Percentiles rank a stretch among this genome's conserved stretches.
phyloP scores from a whole-genome alignment of 495 filamentous ascomycete species.

The Hypoxylon lienhwacheense region DNA sequence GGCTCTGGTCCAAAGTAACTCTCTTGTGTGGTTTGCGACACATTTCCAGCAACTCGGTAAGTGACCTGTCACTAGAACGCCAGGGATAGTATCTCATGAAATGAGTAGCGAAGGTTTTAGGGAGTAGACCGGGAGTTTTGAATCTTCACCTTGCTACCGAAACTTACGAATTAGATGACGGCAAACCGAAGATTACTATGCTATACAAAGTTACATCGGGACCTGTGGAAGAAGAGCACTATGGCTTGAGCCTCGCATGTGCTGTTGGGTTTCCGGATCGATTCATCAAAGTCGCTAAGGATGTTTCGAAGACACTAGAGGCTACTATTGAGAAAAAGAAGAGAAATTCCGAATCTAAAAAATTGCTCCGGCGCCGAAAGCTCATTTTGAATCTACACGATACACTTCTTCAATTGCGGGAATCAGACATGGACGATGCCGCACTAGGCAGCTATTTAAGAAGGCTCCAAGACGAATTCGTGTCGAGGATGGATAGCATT shows the following conservation, averaged over 20 bases:
- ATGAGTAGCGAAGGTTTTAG: conserved; percentile 64
- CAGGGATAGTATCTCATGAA: conserved; percentile 7
- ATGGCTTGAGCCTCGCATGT: conserved; percentile 76
- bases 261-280: conserved; percentile 70
- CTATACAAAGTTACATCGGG: conserved; percentile 78
- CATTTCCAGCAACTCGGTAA: conserved; percentile 80
- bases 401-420: conserved; percentile 68
- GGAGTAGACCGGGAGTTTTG: conserved; percentile 71
- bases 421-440: conserved; percentile 67
- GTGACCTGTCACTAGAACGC: neutral
- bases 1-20: conserved; percentile 73
- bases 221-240: conserved; percentile 69
- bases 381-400: conserved; percentile 74
- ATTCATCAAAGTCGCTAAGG: conserved; percentile 68
- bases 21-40: conserved; percentile 88
- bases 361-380: conserved; percentile 66
- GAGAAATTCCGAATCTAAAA: conserved; percentile 58
- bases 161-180: conserved; percentile 49
- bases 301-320: conserved; percentile 63
- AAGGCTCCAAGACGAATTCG: conserved; percentile 76
- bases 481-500: conserved; percentile 67
- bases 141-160: conserved; percentile 81
- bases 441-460: conserved; percentile 65
- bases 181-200: conserved; percentile 68
- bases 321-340: conserved; percentile 50